Evolutionary conservation across 345 rosid genomes (phyloP).

Genomic region (Lumnitzera racemosa): DNA sequence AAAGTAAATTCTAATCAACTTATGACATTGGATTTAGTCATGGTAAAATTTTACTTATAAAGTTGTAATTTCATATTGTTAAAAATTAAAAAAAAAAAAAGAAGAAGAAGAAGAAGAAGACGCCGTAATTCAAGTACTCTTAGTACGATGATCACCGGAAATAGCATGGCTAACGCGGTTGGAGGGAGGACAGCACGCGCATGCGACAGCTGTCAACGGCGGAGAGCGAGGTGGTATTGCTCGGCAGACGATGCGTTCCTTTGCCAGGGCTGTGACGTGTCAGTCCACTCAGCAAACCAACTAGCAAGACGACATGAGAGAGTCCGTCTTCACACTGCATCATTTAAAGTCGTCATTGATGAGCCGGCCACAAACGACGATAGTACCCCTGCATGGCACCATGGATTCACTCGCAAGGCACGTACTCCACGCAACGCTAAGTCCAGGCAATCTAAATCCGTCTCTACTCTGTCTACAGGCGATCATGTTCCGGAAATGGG

Average conservation of each 20-base stretch:
- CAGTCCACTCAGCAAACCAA: slow-evolving; percentile 78
- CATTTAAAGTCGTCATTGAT: slow-evolving; percentile 7
- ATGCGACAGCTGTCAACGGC: slow-evolving; percentile 66
- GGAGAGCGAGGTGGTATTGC: slow-evolving; percentile 84
- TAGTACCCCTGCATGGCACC: slow-evolving; percentile 51
- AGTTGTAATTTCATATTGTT: too few species aligned
- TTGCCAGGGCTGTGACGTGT: slow-evolving; percentile 70
- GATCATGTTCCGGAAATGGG: slow-evolving; percentile 53
- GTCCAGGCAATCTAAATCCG: slow-evolving; percentile 1
- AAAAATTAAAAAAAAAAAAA: too few species aligned
- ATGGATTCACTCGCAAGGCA: slow-evolving; percentile 73
- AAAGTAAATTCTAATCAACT: too few species aligned
- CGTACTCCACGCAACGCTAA: slow-evolving; percentile 55
- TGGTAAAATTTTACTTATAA: too few species aligned
- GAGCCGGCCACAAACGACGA: slow-evolving; percentile 2
- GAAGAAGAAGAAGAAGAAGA: too few species aligned
- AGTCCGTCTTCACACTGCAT: slow-evolving; percentile 53
- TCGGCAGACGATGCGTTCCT: slow-evolving; percentile 94
- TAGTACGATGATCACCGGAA: slow-evolving; percentile 25
- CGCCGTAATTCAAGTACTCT: too few species aligned
- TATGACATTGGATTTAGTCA: too few species aligned
- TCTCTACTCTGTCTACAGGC: not conserved
- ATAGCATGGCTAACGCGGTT: slow-evolving; percentile 51
- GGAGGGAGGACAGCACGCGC: slow-evolving; percentile 80
- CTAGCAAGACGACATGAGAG: slow-evolving; percentile 80